Evolutionary conservation across 306 rosid species (phyloP).

Genomic region (Parietaria judaica): DNA sequence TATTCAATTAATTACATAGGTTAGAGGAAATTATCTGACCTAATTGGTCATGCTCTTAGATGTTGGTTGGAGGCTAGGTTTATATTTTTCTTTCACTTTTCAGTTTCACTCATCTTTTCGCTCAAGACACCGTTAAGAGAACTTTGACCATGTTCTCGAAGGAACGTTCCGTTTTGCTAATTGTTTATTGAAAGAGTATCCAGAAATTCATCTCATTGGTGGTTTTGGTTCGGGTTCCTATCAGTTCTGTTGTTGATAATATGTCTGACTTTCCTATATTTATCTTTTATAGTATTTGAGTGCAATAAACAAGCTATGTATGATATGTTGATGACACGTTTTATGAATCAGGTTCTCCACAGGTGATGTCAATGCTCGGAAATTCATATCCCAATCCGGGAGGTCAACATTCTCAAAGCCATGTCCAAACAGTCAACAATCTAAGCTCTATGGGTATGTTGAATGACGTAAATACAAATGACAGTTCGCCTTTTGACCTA

Average conservation of each 20-base stretch:
- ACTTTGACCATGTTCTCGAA: no score
- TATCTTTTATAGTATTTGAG: not conserved
- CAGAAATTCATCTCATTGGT: no score
- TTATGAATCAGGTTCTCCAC: slow-evolving; percentile 74
- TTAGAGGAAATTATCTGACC: no score
- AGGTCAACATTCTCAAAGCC: slow-evolving; percentile 81
- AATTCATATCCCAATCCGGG: slow-evolving; percentile 80
- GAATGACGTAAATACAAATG: slow-evolving; percentile 80
- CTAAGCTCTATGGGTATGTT: slow-evolving; percentile 85
- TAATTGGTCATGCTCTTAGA: no score
- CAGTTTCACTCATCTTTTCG: no score
- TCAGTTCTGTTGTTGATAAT: not conserved
- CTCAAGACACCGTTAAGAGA: no score
- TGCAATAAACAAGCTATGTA: not conserved
- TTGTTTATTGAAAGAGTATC: no score
- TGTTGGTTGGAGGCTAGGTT: no score
- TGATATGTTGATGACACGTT: slow-evolving; percentile 25
- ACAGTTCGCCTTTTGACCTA: slow-evolving; percentile 78
- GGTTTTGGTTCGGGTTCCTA: no score
- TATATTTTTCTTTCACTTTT: no score
- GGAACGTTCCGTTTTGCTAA: no score
- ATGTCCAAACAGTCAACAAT: slow-evolving; percentile 65
- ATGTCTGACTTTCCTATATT: not conserved
- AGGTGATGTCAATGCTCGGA: slow-evolving; percentile 80
- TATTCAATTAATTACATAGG: no score